Base-by-base conservation (phyloP, 23 red algal species). In the Chondrus crispus region DNA sequence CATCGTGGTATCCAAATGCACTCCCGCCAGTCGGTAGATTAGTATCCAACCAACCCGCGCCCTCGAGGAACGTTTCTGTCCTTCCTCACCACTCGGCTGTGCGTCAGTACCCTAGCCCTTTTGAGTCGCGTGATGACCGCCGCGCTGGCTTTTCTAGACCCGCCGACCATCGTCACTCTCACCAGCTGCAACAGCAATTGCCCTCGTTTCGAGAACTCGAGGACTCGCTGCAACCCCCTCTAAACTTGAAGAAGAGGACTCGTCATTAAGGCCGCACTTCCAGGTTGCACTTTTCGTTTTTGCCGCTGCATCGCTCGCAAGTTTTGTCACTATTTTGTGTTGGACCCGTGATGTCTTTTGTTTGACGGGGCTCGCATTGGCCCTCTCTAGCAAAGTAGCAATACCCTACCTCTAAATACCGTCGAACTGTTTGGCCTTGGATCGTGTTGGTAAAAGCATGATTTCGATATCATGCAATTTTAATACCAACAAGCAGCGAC, bases 121-220 rank as follows among this genome's bases (percentile, higher is more conserved):
- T 52, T 11, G 13, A 28, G 3, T 40, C 24, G 10, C 57, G 14
- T 38, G 33, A 46, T 40, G 46, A 35, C 2, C 80, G 35, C 22
- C 35, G 51, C 45, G n/a, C 54, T 6, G 13, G 3, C 37, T 48
- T 37, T 20, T 22, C 4, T 48, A 46, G 38, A 44, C 38, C 16
- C 70, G 58, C 16, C 70, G 49, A 38, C 62, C 62, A 18, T 70
- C 82, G 39, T 86, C 60, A 41, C 53, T 51, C 12, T 43, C 62
- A 35, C 2, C 46, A 30, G 14, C 51, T 40, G 3, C 4, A 18
- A 16, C 4, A 55, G 37, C 46, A 55, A 58, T 69, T 90, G 53
- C 87, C 87, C 3, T 90, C 72, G 39, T 90, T 90, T 72, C 71
- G 54, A 53, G 87, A 90, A 52, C 53, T 90, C 22, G 87, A 90